Percentiles rank a stretch among this genome's conserved stretches.
These are phyloP conservation scores for Pisolithus albus DNA, from an alignment of 768 basidiomycete genomes.

Conservation along the genomic window DNA sequence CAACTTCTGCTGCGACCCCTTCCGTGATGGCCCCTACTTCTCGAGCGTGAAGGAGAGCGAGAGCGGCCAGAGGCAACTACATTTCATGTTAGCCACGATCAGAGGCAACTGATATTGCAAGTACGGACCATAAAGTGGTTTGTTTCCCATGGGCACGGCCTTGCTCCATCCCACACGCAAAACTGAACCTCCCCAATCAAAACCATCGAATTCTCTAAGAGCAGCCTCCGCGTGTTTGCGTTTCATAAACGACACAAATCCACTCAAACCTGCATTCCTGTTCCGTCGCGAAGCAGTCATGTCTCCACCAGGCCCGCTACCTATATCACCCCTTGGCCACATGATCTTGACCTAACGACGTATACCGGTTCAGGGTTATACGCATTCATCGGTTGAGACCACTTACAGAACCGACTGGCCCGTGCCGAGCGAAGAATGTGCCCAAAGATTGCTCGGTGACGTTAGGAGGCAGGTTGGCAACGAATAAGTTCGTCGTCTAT, in stretches of 20 bases:
- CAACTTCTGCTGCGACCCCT: constrained; percentile 21
- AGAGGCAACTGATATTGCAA: neutral
- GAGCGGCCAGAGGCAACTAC: constrained; percentile 22
- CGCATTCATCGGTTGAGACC: neutral
- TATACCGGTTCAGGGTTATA: neutral
- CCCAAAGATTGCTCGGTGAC: constrained; percentile 85
- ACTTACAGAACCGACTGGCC: constrained; percentile 87
- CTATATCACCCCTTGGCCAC: constrained; percentile 90
- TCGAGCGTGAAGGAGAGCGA: constrained; percentile 29
- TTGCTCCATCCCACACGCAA: constrained; percentile 96
- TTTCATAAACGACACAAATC: constrained; percentile 96
- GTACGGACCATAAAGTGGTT: constrained; percentile 70
- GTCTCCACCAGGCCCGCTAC: constrained; percentile 61
- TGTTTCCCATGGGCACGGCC: constrained; percentile 79
- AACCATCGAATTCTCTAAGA: constrained; percentile 83
- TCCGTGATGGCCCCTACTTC: constrained; percentile 21
- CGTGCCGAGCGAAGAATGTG: constrained; percentile 82
- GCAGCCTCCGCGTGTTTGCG: constrained; percentile 87
- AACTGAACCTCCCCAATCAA: constrained; percentile 88
- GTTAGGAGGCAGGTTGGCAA: constrained; percentile 84
- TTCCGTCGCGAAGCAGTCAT: constrained; percentile 66
- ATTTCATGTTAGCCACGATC: neutral
- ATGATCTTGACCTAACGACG: constrained; percentile 79
- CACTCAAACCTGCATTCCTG: constrained; percentile 77
- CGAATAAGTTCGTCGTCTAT: constrained; percentile 92